These are phyloP conservation scores for Fusarium chaquense DNA, from an alignment of 2,329 filamentous ascomycete genomes.

Conservation along the genomic window DNA sequence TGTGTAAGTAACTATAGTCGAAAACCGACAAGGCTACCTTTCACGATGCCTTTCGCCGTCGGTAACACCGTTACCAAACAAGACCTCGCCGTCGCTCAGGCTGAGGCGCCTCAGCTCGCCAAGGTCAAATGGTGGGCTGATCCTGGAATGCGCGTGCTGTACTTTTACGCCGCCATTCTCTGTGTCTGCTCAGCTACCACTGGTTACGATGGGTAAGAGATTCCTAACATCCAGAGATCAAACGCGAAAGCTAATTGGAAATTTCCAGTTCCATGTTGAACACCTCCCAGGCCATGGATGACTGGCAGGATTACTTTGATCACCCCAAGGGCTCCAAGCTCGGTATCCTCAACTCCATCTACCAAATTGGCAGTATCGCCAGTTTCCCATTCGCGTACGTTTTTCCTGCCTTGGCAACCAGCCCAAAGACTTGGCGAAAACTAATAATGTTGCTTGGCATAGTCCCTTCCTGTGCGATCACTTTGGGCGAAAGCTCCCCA, in stretches of 20 bases:
- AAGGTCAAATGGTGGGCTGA: slow-evolving; percentile 68
- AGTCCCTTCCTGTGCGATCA: slow-evolving; percentile 55
- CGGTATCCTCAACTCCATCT: slow-evolving; percentile 64
- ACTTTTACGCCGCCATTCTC: slow-evolving; percentile 63
- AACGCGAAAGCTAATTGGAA: background rate
- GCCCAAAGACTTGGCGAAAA: background rate
- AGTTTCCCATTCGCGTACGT: slow-evolving; percentile 29
- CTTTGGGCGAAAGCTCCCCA: slow-evolving; percentile 58
- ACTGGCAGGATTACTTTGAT: slow-evolving; percentile 63
- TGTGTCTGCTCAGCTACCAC: slow-evolving; percentile 72
- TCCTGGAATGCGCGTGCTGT: slow-evolving; percentile 64
- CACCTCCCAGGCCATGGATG: slow-evolving; percentile 68
- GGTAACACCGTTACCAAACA: slow-evolving; percentile 22
- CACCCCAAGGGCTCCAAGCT: slow-evolving; percentile 54
- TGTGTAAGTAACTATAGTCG: background rate
- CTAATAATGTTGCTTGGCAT: background rate
- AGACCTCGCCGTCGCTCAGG: slow-evolving; percentile 54
- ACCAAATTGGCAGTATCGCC: slow-evolving; percentile 57
- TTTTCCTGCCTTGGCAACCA: background rate
- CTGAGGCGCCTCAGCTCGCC: slow-evolving; percentile 63
- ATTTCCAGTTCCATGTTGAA: slow-evolving; percentile 60
- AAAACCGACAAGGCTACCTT: background rate
- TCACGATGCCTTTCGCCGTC: slow-evolving; percentile 27
- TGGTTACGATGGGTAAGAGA: slow-evolving; percentile 65
- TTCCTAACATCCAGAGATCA: background rate